These are phyloP conservation scores for Boletus sp. DNA, from an alignment of 768 basidiomycete species.

Conservation along the genomic window DNA sequence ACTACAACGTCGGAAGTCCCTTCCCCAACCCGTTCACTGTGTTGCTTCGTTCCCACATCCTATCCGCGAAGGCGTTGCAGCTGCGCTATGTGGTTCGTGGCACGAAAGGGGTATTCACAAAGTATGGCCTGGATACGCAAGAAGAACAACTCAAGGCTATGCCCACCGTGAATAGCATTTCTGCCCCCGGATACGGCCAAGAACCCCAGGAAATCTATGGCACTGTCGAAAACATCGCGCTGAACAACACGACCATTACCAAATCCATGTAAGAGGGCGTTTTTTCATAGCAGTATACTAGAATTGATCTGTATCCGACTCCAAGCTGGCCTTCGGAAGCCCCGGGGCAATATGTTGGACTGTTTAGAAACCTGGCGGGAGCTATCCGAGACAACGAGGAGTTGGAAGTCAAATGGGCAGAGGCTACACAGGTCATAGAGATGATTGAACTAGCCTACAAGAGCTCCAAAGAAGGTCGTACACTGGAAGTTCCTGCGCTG, in stretches of 20 bases:
- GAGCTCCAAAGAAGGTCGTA: constrained; percentile 60
- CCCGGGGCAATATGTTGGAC: constrained; percentile 53
- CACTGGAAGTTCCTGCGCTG: constrained; percentile 31
- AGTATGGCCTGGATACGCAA: constrained; percentile 75
- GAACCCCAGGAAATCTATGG: constrained; percentile 67
- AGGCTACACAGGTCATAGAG: constrained; percentile 68
- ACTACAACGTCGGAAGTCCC: constrained; percentile 41
- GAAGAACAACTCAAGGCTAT: constrained; percentile 71
- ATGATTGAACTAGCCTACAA: constrained; percentile 72
- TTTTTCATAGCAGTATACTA: constrained; percentile 18
- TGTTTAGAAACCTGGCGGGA: constrained; percentile 65
- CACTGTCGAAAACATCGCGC: constrained; percentile 51
- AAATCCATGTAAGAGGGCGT: constrained; percentile 32
- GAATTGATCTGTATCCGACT: constrained; percentile 10
- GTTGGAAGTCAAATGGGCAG: constrained; percentile 66
- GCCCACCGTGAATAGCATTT: constrained; percentile 42
- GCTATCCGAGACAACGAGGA: constrained; percentile 55
- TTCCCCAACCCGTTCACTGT: constrained; percentile 57
- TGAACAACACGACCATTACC: constrained; percentile 38
- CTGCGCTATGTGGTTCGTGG: constrained; percentile 72
- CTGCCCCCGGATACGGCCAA: constrained; percentile 48
- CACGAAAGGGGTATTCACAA: constrained; percentile 65
- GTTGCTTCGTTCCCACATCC: constrained; percentile 63
- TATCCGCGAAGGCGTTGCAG: constrained; percentile 65
- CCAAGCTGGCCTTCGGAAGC: constrained; percentile 61